Percentiles rank a stretch among this genome's conserved stretches.
Evolutionary conservation across 108 stramenopile species (phyloP).

Genomic region (Aurantiochytrium sp.): DNA sequence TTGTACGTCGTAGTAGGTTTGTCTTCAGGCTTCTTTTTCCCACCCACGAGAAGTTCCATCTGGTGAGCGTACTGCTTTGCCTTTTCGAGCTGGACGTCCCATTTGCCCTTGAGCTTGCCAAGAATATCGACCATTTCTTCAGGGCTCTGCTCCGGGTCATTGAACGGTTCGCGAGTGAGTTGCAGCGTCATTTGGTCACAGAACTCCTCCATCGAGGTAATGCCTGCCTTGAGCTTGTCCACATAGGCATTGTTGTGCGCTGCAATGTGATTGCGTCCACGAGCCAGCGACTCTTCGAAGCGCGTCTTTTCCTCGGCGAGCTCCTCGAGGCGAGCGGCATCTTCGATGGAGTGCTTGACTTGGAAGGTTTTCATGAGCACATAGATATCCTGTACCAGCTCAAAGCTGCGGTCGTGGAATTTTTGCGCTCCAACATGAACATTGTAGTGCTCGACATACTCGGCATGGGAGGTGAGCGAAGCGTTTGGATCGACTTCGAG

Average conservation of each 20-base stretch:
- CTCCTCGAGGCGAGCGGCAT: not conserved
- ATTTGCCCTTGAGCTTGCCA: not conserved
- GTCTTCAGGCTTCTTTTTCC: not conserved
- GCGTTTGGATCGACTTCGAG: constrained; percentile 10
- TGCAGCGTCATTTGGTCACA: constrained; percentile 6
- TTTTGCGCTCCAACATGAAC: not conserved
- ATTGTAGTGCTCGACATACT: not conserved
- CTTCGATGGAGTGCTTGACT: not conserved
- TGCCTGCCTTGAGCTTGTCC: not conserved
- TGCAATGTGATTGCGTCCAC: not conserved
- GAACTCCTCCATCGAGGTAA: constrained; percentile 12
- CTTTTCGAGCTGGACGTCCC: not conserved
- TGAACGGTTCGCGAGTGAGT: constrained; percentile 16
- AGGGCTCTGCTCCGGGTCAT: not conserved
- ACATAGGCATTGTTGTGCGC: constrained; percentile 9
- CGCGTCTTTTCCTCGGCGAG: not conserved
- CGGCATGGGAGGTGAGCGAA: not conserved
- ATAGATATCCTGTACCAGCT: not conserved
- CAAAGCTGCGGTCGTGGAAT: constrained; percentile 1
- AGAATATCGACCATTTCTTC: not conserved
- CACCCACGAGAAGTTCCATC: constrained; percentile 4
- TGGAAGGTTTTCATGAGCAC: not conserved
- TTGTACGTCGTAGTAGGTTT: constrained; percentile 1
- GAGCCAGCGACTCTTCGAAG: not conserved
- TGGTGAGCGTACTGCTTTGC: not conserved